Evolutionary conservation across 2,329 filamentous ascomycete species (phyloP), one percentile per base, ranked within the genome.

Genomic region (Arthrocladium fulminans): DNA sequence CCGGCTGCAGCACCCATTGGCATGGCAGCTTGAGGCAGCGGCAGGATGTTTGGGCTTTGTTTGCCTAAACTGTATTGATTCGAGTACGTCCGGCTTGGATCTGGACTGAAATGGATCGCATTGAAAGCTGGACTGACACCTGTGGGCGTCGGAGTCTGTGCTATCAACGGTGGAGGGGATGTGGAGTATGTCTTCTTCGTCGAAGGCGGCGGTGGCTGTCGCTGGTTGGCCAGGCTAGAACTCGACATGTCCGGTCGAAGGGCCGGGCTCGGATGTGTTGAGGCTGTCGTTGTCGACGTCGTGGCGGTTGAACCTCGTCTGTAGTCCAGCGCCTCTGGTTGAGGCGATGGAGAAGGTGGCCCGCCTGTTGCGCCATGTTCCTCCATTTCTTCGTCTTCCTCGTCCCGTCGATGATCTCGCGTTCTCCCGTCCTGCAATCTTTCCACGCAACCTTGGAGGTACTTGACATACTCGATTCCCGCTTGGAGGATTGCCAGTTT

Each of bases 401-500:
- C 39, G 3, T 52, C 30, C 19, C 50, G 20, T 10, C 38, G 15
- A 8, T n/a, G 12, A 2, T 32, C 39, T 3, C 39, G 9, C 2
- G 6, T 19, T 29, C 58, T 55, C 15, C 79, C 75, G 50, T 71
- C 68, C 59, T 80, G 77, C 48, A 79, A 56, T 47, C 67, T 69
- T 44, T 71, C 70, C 47, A 80, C 71, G 13, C 69, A 63, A 51
- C 75, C 75, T 56, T 75, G 74, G 50, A 84, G 64, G 56, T 84
- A 92, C 69, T 98, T 84, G 54, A 97, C 81, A 60, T 98, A 97
- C 59, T 97, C 92, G 52, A 97, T 97, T 40, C 88, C 92, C 3
- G 90, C 90, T 79, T 96, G 88, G 44, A 97, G 70, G 58, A 97
- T 96, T 13, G 89, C 88, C 49, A 97, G 72, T 68, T 98, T 98